Conservation (phyloP, 2,329 filamentous ascomycete species). For the Pseudopyrenochaeta lycopersici region DNA sequence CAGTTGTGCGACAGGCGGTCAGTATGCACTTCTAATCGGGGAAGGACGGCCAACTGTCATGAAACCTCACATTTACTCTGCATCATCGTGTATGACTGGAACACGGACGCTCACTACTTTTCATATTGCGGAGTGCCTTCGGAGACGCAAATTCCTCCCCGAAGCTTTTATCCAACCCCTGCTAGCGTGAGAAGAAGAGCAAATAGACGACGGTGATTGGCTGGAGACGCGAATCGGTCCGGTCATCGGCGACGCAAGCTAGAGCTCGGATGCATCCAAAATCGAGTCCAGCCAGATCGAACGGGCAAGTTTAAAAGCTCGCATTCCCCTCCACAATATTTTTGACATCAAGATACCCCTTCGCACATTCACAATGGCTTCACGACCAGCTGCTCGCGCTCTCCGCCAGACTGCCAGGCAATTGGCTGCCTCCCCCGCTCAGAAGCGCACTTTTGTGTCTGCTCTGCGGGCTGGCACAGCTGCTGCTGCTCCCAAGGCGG, state of each 20-base stretch:
- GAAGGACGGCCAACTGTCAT: not conserved
- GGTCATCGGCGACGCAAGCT: conserved; percentile 19
- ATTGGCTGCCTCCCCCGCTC: conserved; percentile 60
- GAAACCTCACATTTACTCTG: not conserved
- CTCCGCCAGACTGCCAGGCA: conserved; percentile 66
- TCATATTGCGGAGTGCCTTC: conserved; percentile 7
- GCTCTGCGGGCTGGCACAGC: conserved; percentile 60
- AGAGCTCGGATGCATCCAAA: conserved; percentile 20
- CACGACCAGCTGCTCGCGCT: conserved; percentile 73
- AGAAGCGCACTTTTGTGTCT: conserved; percentile 67
- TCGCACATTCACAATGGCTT: conserved; percentile 72
- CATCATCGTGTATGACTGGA: conserved; percentile 15
- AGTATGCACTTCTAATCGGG: not conserved
- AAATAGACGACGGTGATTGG: conserved; percentile 11
- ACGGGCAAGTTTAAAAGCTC: conserved; percentile 37
- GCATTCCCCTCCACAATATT: conserved; percentile 28
- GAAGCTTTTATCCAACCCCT: conserved; percentile 16
- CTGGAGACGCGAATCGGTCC: conserved; percentile 3
- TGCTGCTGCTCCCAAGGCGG: conserved; percentile 56
- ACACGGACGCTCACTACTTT: conserved; percentile 1
- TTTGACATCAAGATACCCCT: conserved; percentile 44
- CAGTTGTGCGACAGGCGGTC: not conserved
- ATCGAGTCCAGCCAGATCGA: conserved; percentile 17
- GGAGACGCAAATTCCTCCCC: conserved; percentile 31
- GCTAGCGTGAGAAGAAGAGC: conserved; percentile 6